These are phyloP conservation scores for Phytopythium litorale DNA, from an alignment of 352 stramenopile genomes.

Conservation along the genomic window DNA sequence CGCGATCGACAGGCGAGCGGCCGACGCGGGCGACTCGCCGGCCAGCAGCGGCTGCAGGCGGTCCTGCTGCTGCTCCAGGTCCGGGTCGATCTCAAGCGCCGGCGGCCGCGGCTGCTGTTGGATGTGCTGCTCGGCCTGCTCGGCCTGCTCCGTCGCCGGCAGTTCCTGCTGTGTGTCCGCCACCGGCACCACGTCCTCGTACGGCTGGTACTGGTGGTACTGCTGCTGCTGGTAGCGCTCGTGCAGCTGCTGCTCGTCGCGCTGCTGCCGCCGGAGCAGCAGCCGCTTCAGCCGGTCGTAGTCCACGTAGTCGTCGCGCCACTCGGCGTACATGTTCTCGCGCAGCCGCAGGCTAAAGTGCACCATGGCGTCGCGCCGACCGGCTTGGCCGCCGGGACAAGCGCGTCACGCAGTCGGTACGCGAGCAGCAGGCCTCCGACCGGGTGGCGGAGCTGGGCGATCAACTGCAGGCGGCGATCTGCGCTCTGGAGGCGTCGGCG, in stretches of 20 bases:
- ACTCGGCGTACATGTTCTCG: constrained; percentile 87
- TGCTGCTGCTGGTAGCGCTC: constrained; percentile 6
- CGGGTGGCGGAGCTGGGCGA: not conserved
- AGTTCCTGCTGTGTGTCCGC: constrained; percentile 11
- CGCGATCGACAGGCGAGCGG: not conserved
- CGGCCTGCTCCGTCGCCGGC: constrained; percentile 9
- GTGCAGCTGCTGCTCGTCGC: constrained; percentile 27
- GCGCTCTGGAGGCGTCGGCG: not conserved
- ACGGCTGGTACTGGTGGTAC: constrained; percentile 5
- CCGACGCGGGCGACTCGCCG: constrained; percentile 5
- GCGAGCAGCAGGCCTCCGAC: not conserved
- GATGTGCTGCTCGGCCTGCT: constrained; percentile 9
- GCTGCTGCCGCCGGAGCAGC: constrained; percentile 59
- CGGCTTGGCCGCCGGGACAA: not conserved
- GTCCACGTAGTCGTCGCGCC: constrained; percentile 86
- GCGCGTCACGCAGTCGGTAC: not conserved
- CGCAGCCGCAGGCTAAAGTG: constrained; percentile 72
- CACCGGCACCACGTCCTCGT: constrained; percentile 11
- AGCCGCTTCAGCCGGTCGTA: constrained; percentile 87
- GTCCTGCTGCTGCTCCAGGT: constrained; percentile 16
- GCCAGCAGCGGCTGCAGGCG: constrained; percentile 24
- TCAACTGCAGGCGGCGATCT: too few relatives aligned
- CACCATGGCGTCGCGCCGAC: constrained; percentile 40
- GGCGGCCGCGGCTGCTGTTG: constrained; percentile 18
- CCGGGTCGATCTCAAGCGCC: constrained; percentile 1